These are phyloP conservation scores for Epichloe sp. DNA, from an alignment of 2,329 filamentous ascomycete species.

Conservation along the genomic window DNA sequence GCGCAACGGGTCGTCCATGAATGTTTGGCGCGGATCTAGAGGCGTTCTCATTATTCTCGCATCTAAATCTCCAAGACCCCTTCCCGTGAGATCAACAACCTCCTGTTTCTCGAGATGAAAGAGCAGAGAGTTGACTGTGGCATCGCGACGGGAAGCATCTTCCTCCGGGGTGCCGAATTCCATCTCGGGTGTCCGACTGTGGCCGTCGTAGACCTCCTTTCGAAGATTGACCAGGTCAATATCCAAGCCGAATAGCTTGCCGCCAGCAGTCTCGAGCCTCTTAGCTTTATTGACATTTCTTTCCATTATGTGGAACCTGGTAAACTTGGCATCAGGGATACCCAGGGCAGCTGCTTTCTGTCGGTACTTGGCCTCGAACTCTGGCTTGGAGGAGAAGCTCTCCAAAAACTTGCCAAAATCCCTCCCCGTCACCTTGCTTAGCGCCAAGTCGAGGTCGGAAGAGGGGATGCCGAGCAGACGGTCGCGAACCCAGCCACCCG, in stretches of 20 bases:
- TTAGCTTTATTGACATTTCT: conserved; percentile 7
- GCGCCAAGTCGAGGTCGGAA: conserved; percentile 7
- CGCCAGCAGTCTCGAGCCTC: conserved; percentile 9
- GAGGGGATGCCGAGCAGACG: conserved; percentile 9
- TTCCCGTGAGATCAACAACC: conserved; percentile 8
- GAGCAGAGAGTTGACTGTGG: conserved; percentile 9
- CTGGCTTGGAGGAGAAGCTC: conserved; percentile 2
- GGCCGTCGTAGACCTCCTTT: conserved; percentile 9
- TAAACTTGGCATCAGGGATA: conserved; percentile 1
- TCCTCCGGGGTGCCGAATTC: conserved; percentile 10
- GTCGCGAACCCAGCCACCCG: conserved; percentile 11
- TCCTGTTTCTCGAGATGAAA: conserved; percentile 8
- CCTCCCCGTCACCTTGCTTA: conserved; percentile 8
- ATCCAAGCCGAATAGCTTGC: conserved; percentile 8
- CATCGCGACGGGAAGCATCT: conserved; percentile 9
- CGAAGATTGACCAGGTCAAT: conserved; percentile 10
- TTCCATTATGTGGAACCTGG: conserved; percentile 6
- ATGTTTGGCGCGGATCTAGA: conserved; percentile 7
- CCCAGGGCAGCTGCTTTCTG: conserved; percentile 4
- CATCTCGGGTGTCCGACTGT: conserved; percentile 8
- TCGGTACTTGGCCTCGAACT: conserved; percentile 1
- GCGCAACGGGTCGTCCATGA: conserved; percentile 10
- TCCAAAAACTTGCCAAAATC: conserved; percentile 7
- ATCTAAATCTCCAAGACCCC: conserved; percentile 5
- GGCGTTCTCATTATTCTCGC: conserved; percentile 8